Evolutionary conservation across 805 yeast species (phyloP).

Genomic region (Nakazawaea ernobii): DNA sequence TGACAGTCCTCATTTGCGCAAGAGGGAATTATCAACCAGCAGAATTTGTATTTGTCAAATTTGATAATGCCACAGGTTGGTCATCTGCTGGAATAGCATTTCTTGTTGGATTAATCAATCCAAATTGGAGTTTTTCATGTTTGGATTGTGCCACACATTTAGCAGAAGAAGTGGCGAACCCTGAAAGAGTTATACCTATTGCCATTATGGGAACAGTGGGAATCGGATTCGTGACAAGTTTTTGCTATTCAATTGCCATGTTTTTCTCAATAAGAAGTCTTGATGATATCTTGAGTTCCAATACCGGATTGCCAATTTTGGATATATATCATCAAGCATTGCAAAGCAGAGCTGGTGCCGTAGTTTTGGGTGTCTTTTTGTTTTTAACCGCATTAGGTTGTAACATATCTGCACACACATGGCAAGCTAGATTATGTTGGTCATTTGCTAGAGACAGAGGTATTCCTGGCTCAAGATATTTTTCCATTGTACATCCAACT

Average conservation of each 20-base stretch:
- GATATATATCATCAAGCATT: slow-evolving; percentile 60
- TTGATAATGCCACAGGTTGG: slow-evolving; percentile 59
- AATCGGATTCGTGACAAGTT: slow-evolving; percentile 59
- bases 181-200: slow-evolving; percentile 54
- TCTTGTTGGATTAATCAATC: slow-evolving; percentile 65
- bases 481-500: slow-evolving; percentile 40
- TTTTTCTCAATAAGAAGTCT: slow-evolving; percentile 54
- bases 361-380: slow-evolving; percentile 42
- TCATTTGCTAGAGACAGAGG: slow-evolving; percentile 65
- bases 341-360: slow-evolving; percentile 46
- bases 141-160: slow-evolving; percentile 68
- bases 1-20: slow-evolving; percentile 47
- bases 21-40: slow-evolving; percentile 47
- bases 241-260: slow-evolving; percentile 47
- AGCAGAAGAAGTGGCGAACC: slow-evolving; percentile 59
- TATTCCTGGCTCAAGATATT: slow-evolving; percentile 46
- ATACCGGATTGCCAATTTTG: slow-evolving; percentile 57
- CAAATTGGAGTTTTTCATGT: slow-evolving; percentile 66
- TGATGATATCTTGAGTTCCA: slow-evolving; percentile 39
- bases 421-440: slow-evolving; percentile 68
- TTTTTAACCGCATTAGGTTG: slow-evolving; percentile 53
- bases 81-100: slow-evolving; percentile 51
- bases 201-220: slow-evolving; percentile 59
- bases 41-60: slow-evolving; percentile 46
- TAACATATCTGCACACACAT: slow-evolving; percentile 55